Conservation (phyloP, 345 rosid genomes). For the Moringa oleifera region DNA sequence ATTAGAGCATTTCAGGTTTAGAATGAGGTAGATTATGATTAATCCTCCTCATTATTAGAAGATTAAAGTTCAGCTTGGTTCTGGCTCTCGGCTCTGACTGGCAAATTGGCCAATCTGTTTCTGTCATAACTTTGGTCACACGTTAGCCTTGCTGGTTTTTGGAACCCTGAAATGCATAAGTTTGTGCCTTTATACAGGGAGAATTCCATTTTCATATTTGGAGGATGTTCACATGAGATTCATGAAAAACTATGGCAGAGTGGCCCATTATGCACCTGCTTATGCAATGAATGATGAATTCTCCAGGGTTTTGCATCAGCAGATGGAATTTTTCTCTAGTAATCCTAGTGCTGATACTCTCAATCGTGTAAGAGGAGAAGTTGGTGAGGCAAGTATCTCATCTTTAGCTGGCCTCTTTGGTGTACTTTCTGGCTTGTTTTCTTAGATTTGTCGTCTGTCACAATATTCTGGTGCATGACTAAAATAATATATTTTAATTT, state of each 20-base stretch:
- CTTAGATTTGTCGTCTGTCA: neutral
- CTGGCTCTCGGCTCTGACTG: neutral
- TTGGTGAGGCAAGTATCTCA: conserved; percentile 61
- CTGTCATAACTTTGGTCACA: too few relatives aligned
- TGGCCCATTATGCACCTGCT: conserved; percentile 80
- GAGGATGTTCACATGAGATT: conserved; percentile 95
- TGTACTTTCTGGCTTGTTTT: neutral
- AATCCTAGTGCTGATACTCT: conserved; percentile 88
- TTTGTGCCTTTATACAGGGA: conserved; percentile 46
- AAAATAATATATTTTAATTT: neutral
- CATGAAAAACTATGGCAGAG: conserved; percentile 92
- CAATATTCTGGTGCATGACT: conserved; percentile 3
- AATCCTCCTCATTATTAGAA: too few relatives aligned
- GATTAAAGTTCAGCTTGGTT: too few relatives aligned
- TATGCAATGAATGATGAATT: conserved; percentile 99
- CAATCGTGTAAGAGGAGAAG: conserved; percentile 92
- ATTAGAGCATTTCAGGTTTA: too few relatives aligned
- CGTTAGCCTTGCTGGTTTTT: neutral
- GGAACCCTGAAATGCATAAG: neutral
- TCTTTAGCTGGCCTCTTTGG: neutral
- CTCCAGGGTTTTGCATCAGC: conserved; percentile 97
- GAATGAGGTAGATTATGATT: too few relatives aligned
- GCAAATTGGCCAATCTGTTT: too few relatives aligned
- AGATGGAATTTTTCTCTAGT: conserved; percentile 97
- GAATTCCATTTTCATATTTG: conserved; percentile 96